A percentile compares a stretch with the other conserved stretches of the same genome.
Conservation (phyloP, 179 eudicot genomes). For the Corrigiola litoralis region DNA sequence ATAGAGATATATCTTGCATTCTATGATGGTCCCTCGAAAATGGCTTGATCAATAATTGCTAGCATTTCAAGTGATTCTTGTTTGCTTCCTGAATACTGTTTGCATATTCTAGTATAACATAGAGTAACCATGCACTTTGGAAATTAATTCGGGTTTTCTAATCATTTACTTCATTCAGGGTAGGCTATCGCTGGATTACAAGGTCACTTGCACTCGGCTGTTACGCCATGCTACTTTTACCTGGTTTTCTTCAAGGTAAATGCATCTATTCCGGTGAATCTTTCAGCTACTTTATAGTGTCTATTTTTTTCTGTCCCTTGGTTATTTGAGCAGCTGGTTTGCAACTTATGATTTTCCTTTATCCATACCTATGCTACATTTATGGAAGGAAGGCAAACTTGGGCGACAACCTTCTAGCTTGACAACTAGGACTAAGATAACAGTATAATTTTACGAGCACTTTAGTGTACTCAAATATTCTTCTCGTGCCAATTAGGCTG, state of each 20-base stretch:
- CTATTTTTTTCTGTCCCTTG: not conserved
- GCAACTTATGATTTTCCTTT: too few species aligned
- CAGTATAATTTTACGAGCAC: too few species aligned
- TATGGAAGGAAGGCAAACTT: too few species aligned
- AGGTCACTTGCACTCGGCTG: conserved; percentile 66
- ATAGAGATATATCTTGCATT: too few species aligned
- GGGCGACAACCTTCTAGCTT: too few species aligned
- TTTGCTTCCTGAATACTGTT: not conserved
- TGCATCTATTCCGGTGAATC: not conserved
- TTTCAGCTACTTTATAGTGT: not conserved
- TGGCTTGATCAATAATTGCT: too few species aligned
- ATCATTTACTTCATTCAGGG: conserved; percentile 65
- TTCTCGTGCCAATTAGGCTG: too few species aligned
- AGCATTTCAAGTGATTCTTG: not conserved
- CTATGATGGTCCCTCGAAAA: too few species aligned
- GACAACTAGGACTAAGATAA: too few species aligned
- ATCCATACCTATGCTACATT: too few species aligned
- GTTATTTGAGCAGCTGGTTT: too few species aligned
- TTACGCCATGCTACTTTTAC: conserved; percentile 73
- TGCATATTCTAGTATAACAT: not conserved
- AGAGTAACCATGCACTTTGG: not conserved
- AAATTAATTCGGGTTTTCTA: conserved; percentile 24
- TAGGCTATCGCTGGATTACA: conserved; percentile 85
- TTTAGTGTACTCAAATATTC: too few species aligned
- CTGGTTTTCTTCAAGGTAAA: conserved; percentile 86